A percentile compares a stretch with the other conserved stretches of the same genome.
Conservation (phyloP, 306 rosid genomes). For the Coriaria nepalensis region DNA sequence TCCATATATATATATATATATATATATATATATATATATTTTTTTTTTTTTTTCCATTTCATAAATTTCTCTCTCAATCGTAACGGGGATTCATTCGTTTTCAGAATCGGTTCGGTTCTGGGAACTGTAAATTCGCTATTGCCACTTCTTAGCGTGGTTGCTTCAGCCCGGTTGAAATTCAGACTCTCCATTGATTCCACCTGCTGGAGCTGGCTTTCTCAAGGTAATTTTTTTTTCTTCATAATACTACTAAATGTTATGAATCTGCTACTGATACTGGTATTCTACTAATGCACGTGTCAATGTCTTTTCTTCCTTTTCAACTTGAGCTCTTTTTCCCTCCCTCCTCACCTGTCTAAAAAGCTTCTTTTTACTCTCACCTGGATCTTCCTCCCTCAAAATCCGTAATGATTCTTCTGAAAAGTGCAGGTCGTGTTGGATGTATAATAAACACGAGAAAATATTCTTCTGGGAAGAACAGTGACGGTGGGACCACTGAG, state of each 20-base stretch:
- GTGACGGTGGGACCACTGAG: conserved; percentile 25
- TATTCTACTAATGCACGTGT: too few relatives aligned
- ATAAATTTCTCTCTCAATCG: neutral
- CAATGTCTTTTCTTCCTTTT: too few relatives aligned
- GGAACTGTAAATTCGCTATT: conserved; percentile 59
- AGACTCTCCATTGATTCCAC: conserved; percentile 53
- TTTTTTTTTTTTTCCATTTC: neutral
- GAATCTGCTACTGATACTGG: neutral
- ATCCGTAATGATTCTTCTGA: too few relatives aligned
- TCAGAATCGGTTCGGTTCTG: conserved; percentile 44
- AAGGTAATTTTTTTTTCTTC: conserved; percentile 24
- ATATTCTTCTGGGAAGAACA: conserved; percentile 28
- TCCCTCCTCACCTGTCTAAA: too few relatives aligned
- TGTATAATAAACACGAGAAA: conserved; percentile 10
- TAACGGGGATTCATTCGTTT: neutral
- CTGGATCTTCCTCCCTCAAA: too few relatives aligned
- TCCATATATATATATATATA: too few relatives aligned
- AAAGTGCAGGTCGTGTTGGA: too few relatives aligned
- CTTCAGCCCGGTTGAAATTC: conserved; percentile 76
- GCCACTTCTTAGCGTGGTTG: conserved; percentile 80
- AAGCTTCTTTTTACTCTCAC: too few relatives aligned
- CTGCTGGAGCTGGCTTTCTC: conserved; percentile 87
- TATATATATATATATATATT: neutral
- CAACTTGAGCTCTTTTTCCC: too few relatives aligned
- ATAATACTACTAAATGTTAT: neutral